Evolutionary conservation across 2,329 filamentous ascomycete genomes (phyloP), one percentile per base, ranked within the genome.

Genomic region (Aspergillus ochraceus): DNA sequence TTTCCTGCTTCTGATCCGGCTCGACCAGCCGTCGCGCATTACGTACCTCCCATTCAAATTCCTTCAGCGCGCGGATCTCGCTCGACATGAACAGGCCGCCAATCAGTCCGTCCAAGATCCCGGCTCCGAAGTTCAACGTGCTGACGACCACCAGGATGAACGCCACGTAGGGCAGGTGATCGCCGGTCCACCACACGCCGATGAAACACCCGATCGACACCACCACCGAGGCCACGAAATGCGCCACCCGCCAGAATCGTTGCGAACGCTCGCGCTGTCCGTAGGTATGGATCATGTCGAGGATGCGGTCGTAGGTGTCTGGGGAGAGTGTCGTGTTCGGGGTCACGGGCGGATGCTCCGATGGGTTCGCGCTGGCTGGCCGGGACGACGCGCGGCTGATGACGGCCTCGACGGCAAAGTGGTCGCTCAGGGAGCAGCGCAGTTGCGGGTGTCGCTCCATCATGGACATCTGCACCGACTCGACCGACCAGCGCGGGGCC

Each of bases 11-110:
- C 20, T 54, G 47, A 12, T 24, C 52, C 9, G 42, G 14, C 22
- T 61, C 52, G 19, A 30, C 55, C 39, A 60, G 26, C 45, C 55
- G 42, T 53, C 62, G 62, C 12, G 89, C 88, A 71, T 90, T 93
- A 54, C 80, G 80, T 26, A 98, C 88, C 76, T 99, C 95, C 90
- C 92, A 97, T 73, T 95, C 87, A 77, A 98, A 98, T 79, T 99
- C 95, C 69, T 87, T 88, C 57, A 99, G 79, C 4, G 90, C 88
- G 60, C 92, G 84, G 60, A 97, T 77, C 78, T 99, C 95, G 61
- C 87, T 88, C 11, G 89, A 88, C 60, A 97, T 89, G 74, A 99
- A 99, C 52, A 98, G 76, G 0, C 95, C 84, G 0, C 92, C 90
- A 73, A 98, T 90, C 46, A 98, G 77, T 0, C 94, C 93, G 71